Base-by-base conservation (phyloP, 768 basidiomycete genomes). In the Psilocybe azurescens region DNA sequence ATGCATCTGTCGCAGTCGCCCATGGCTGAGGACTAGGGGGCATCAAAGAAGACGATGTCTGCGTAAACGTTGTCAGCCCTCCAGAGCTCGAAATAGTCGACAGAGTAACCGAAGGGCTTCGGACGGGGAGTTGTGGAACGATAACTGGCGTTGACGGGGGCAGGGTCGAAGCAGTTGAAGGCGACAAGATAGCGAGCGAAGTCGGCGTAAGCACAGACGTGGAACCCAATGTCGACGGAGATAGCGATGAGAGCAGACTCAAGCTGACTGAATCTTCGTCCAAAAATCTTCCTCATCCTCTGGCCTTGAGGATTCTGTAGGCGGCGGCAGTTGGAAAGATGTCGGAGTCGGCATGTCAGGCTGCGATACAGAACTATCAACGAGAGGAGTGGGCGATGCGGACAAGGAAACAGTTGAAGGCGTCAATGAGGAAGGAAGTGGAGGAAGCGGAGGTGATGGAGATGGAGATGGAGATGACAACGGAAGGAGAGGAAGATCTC, bases 1-100 rank as follows among this genome's bases (percentile, higher is more conserved):
- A 89, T 9, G 79, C 70, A 57, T 91, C 86, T 0, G 87, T 89
- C 67, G 87, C 87, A 2, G 81, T 72, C 2, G 83, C 86, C 89
- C 90, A 93, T 68, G 54, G 64, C 20, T 72, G 75, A 62, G 69
- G 80, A 62, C 76, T 82, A 18, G 71, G 75, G 18, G 81, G 78
- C 1, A 70, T 70, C 3, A 76, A 73, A 2, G 77, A 76, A 13
- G 70, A 71, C 4, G 75, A 74, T 46, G 74, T 60, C 56, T 78
- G 65, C 1, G 81, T 83, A 3, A 81, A 76, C 39, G 82, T 77
- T 0, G 82, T 79, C 47, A 82, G 65, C 51, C 76, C 81, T 28
- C 79, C 78, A 2, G 82, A 68, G 0, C 79, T 78, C 9, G 77
- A 79, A 10, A 67, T 39, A 0, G 67, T 63, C 14, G 64, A 67